Evolutionary conservation across 192 early-diverging fungal genomes (phyloP), one percentile per base, ranked within the genome.

Genomic region (Gamsiella multidivaricata): DNA sequence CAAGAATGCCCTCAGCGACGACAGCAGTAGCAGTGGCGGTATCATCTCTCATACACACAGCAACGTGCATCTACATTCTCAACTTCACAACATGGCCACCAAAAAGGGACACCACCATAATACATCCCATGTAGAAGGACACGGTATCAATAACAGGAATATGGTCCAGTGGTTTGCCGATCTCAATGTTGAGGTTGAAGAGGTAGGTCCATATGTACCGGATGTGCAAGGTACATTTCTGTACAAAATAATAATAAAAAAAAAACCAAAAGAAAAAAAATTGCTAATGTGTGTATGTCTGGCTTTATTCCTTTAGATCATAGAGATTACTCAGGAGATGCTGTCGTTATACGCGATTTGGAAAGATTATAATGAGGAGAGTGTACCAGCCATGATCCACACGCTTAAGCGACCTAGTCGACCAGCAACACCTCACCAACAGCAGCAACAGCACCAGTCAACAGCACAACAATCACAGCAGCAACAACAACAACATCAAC

Each of bases 101-200:
- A 70, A 79, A 62, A 59, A 60, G 46, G 47, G 8, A 20, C 33
- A 34, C 18, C 42, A 54, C 15, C 65, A 58, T 33, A 47, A 51
- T 20, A 46, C 46, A 17, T 47, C 53, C n/a, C 58, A 63, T 11
- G 54, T 49, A 23, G 69, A 73, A 18, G 72, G 52, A 29, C 71
- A 79, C 31, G 78, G 76, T 2, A 78, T 74, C 39, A 80, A 84
- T 56, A 82, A 83, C 39, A 80, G 70, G 62, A 88, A 94, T 49
- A 88, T 94, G 64, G 84, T 84, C 53, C 83, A 90, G 54, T 96
- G 93, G 94, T 94, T 92, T 82, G 88, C 92, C 1, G 87, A 89
- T 49, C 61, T 95, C 12, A 95, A 95, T 54, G 91, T 96, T 10
- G 92, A 93, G 20, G 84, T 94, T 20, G 90, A 89, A 34, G 87